Percentiles rank a stretch among this genome's conserved stretches.
phyloP scores from a whole-genome alignment of 1,139 yeast genomes.

The Diutina catenulata region DNA sequence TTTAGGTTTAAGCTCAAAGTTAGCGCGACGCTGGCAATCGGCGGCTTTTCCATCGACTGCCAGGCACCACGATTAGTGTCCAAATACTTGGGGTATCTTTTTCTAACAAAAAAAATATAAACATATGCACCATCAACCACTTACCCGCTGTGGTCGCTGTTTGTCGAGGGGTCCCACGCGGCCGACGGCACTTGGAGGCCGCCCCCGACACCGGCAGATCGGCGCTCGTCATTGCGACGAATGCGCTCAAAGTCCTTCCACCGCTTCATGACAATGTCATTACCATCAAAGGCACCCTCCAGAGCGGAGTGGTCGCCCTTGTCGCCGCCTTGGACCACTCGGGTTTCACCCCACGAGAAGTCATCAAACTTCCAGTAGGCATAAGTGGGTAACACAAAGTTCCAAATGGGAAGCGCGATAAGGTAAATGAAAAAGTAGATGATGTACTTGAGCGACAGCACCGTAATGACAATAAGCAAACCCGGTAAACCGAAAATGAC shows the following conservation, averaged over 20 bases:
- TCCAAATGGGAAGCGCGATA: conserved; percentile 87
- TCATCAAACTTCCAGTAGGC: conserved; percentile 97
- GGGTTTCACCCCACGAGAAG: conserved; percentile 97
- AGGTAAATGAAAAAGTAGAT: conserved; percentile 77
- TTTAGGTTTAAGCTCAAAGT: no score
- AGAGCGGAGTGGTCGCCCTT: conserved; percentile 52
- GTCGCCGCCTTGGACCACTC: conserved; percentile 69
- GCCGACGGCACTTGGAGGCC: conserved; percentile 9
- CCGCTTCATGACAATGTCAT: conserved; percentile 77
- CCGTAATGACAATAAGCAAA: conserved; percentile 74
- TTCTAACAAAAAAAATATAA: no score
- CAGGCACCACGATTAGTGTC: no score
- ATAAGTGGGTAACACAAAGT: conserved; percentile 77
- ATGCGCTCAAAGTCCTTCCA: conserved; percentile 85
- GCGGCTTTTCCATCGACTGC: no score
- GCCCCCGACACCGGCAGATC: neutral
- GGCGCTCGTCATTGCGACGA: conserved; percentile 26
- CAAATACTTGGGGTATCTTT: no score
- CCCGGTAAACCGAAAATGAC: conserved; percentile 89
- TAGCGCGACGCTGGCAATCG: no score
- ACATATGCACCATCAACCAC: neutral
- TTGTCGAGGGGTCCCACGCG: conserved; percentile 35
- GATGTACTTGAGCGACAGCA: conserved; percentile 64
- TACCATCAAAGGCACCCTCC: conserved; percentile 82
- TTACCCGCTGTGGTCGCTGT: conserved; percentile 1